Conservation (phyloP, 2,329 filamentous ascomycete species). For the Sporothrix luriei region DNA sequence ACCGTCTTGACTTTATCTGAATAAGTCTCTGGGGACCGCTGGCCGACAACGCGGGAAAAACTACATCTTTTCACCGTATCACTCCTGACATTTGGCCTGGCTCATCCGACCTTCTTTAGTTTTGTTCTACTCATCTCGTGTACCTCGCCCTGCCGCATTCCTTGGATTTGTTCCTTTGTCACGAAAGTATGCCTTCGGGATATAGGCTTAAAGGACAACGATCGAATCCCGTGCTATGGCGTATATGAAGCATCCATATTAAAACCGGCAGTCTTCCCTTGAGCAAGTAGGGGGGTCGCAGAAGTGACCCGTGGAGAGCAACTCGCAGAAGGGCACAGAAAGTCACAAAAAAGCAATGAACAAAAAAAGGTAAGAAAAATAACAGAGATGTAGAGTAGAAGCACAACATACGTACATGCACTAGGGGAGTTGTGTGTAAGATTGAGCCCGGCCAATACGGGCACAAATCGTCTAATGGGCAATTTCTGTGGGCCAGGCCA, state of each 20-base stretch:
- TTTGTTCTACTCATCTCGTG: neutral
- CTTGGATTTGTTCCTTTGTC: constrained; percentile 6
- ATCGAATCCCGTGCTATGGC: neutral
- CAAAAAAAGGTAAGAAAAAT: too few relatives aligned
- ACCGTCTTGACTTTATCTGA: neutral
- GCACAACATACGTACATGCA: too few relatives aligned
- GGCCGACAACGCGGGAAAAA: neutral
- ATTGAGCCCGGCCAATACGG: neutral
- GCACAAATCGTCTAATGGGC: neutral
- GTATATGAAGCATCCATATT: neutral
- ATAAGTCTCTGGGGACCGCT: neutral
- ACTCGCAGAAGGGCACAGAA: too few relatives aligned
- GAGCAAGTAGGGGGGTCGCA: neutral
- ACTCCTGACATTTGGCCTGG: neutral
- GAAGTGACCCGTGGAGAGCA: too few relatives aligned
- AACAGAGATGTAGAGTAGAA: too few relatives aligned
- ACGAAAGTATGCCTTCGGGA: neutral
- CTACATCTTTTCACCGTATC: neutral
- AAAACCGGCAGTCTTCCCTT: constrained; percentile 14
- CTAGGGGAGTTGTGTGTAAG: neutral
- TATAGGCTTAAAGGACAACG: constrained; percentile 24
- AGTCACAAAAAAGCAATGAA: too few relatives aligned
- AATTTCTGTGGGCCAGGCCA: neutral
- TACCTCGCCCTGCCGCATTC: neutral
- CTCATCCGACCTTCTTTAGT: neutral